Percentiles rank a stretch among this genome's conserved stretches.
Conservation (phyloP, 2,329 filamentous ascomycete genomes). For the Parafenestella ontariensis region DNA sequence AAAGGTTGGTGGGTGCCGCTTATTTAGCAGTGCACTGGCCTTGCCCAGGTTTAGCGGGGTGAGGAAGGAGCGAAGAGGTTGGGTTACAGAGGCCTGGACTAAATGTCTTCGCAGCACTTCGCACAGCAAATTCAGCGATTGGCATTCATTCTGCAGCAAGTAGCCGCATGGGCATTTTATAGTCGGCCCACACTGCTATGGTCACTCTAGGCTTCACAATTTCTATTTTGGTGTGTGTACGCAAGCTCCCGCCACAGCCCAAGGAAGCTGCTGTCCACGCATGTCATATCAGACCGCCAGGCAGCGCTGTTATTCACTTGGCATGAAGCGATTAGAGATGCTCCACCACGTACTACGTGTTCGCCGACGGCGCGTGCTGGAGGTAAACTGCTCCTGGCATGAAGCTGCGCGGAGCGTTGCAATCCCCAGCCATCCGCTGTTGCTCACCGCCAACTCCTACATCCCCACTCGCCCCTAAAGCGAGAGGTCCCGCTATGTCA, state of each 20-base stretch:
- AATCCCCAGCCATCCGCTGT: constrained; percentile 42
- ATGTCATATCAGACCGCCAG: constrained; percentile 34
- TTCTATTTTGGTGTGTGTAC: constrained; percentile 29
- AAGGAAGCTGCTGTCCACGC: constrained; percentile 28
- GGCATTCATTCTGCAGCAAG: constrained; percentile 1
- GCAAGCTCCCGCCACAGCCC: constrained; percentile 47
- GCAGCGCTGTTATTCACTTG: constrained; percentile 40
- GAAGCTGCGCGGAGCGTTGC: constrained; percentile 18
- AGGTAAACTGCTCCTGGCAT: constrained; percentile 23
- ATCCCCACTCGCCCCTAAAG: constrained; percentile 17
- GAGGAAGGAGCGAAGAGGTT: constrained; percentile 35
- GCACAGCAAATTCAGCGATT: background rate
- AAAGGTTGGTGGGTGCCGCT: constrained; percentile 50
- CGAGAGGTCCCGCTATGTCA: constrained; percentile 7
- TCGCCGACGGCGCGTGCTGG: constrained; percentile 23
- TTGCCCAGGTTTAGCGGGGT: constrained; percentile 50
- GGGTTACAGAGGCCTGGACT: background rate
- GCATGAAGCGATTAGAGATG: constrained; percentile 17
- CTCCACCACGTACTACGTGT: constrained; percentile 33
- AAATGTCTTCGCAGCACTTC: background rate
- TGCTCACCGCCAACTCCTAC: constrained; percentile 47
- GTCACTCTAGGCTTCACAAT: constrained; percentile 35
- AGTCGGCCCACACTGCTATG: constrained; percentile 6
- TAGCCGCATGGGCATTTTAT: constrained; percentile 18
- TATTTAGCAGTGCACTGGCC: constrained; percentile 51